These are phyloP conservation scores for Cyclotella atomus DNA, from an alignment of 108 stramenopile genomes.

Conservation along the genomic window DNA sequence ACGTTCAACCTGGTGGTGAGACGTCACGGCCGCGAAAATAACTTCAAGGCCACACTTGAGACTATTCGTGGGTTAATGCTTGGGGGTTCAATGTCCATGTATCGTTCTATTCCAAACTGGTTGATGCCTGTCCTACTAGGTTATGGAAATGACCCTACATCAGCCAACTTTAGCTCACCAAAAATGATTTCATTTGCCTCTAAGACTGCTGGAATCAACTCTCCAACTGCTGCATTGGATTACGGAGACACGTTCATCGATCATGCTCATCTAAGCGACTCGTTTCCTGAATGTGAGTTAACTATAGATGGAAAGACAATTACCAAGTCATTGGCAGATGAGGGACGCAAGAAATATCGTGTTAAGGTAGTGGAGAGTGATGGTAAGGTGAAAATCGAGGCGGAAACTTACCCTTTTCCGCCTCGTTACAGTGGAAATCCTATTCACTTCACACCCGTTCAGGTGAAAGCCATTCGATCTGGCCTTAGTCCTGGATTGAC, in stretches of 20 bases:
- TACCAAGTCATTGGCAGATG: neutral
- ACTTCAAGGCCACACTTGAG: constrained; percentile 94
- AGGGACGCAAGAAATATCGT: constrained; percentile 56
- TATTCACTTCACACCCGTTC: constrained; percentile 93
- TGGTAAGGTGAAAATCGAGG: constrained; percentile 48
- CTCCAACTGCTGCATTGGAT: constrained; percentile 77
- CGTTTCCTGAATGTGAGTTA: constrained; percentile 62
- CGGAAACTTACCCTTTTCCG: constrained; percentile 51
- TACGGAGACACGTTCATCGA: constrained; percentile 91
- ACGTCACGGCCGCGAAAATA: constrained; percentile 91
- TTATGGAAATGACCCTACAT: constrained; percentile 78
- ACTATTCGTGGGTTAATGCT: constrained; percentile 87
- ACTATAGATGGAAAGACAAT: constrained; percentile 45
- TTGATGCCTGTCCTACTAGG: constrained; percentile 92
- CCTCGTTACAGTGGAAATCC: constrained; percentile 71
- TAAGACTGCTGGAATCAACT: constrained; percentile 79
- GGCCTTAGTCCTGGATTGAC: constrained; percentile 95
- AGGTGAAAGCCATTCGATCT: constrained; percentile 94
- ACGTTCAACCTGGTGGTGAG: constrained; percentile 90
- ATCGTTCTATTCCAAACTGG: constrained; percentile 89
- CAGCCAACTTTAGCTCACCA: constrained; percentile 74
- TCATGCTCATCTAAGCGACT: constrained; percentile 67
- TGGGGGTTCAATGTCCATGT: constrained; percentile 77
- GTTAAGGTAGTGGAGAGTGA: constrained; percentile 51
- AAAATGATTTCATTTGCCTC: constrained; percentile 69